Evolutionary conservation across 2,329 filamentous ascomycete species (phyloP).

Genomic region (Aspergillus sp.): DNA sequence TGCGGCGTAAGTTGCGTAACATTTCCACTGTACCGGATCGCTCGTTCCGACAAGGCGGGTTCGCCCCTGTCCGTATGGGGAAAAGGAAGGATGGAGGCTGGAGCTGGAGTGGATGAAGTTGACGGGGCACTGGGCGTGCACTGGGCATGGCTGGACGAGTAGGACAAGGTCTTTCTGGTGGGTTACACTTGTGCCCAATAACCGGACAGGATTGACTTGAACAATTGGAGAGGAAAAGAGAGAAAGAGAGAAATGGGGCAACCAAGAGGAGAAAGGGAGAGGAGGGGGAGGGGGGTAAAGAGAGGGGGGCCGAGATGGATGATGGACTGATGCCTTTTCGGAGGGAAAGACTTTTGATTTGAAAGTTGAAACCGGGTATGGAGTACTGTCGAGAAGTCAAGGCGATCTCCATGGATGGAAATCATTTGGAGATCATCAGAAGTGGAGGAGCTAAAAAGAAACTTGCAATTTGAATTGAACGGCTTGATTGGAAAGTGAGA

Average conservation of each 20-base stretch:
- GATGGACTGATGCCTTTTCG: not conserved
- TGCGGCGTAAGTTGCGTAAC: not conserved
- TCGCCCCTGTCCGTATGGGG: constrained; percentile 5
- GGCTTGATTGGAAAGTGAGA: not conserved
- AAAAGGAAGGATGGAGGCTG: not conserved
- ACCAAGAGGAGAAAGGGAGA: too few relatives aligned
- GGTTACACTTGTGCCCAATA: not conserved
- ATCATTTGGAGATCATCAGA: constrained; percentile 4
- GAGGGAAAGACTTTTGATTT: not conserved
- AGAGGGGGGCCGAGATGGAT: not conserved
- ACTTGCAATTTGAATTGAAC: not conserved
- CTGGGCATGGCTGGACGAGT: not conserved
- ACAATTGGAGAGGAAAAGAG: too few relatives aligned
- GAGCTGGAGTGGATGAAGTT: too few relatives aligned
- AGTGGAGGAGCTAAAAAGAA: not conserved
- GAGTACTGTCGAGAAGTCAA: not conserved
- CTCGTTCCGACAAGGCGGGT: constrained; percentile 9
- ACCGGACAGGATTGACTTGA: not conserved
- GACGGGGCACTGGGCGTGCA: not conserved
- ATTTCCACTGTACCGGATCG: constrained; percentile 6
- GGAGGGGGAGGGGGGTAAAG: not conserved
- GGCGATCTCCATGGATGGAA: constrained; percentile 1
- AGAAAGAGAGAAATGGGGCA: too few relatives aligned
- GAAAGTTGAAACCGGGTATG: not conserved
- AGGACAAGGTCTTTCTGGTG: not conserved